phyloP scores from a whole-genome alignment of 495 filamentous ascomycete species.

The Penicillium alfredii region DNA sequence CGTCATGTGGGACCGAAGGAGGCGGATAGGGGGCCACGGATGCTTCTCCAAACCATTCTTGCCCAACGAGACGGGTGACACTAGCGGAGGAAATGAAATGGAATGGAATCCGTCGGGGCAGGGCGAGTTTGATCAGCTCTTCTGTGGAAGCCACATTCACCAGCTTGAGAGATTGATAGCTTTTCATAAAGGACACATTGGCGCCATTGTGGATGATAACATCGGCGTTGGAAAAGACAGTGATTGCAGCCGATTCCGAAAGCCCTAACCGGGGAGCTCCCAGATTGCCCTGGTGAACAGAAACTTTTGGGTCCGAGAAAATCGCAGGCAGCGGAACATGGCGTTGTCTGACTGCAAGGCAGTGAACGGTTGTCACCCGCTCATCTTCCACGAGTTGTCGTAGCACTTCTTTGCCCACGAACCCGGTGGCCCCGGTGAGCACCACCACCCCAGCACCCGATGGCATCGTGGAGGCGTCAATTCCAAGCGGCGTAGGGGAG shows the following conservation, averaged over 20 bases:
- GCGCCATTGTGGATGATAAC: slow-evolving; percentile 50
- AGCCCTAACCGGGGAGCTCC: slow-evolving; percentile 31
- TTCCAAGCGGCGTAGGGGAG: not conserved
- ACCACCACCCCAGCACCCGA: slow-evolving; percentile 11
- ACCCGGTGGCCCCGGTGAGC: slow-evolving; percentile 33
- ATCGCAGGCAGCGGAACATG: slow-evolving; percentile 2
- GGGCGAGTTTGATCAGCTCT: slow-evolving; percentile 32
- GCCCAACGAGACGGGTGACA: slow-evolving; percentile 18
- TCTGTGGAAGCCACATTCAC: slow-evolving; percentile 42
- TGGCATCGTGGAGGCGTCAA: not conserved
- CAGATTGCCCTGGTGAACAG: slow-evolving; percentile 35
- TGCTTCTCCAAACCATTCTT: slow-evolving; percentile 14
- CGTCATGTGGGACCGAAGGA: slow-evolving; percentile 22
- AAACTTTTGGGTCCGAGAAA: slow-evolving; percentile 26
- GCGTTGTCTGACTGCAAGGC: slow-evolving; percentile 24
- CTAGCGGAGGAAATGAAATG: slow-evolving; percentile 45
- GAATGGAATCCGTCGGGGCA: slow-evolving; percentile 33
- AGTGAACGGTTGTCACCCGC: slow-evolving; percentile 21
- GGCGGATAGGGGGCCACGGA: slow-evolving; percentile 14
- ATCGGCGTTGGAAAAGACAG: slow-evolving; percentile 30
- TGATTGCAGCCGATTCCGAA: slow-evolving; percentile 9
- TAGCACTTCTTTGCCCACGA: slow-evolving; percentile 28
- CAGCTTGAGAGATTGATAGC: slow-evolving; percentile 34
- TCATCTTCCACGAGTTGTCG: slow-evolving; percentile 16
- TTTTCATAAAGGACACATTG: slow-evolving; percentile 43